These are phyloP conservation scores for Trypanosoma vivax DNA, from an alignment of 208 protist species.

Conservation along the genomic window DNA sequence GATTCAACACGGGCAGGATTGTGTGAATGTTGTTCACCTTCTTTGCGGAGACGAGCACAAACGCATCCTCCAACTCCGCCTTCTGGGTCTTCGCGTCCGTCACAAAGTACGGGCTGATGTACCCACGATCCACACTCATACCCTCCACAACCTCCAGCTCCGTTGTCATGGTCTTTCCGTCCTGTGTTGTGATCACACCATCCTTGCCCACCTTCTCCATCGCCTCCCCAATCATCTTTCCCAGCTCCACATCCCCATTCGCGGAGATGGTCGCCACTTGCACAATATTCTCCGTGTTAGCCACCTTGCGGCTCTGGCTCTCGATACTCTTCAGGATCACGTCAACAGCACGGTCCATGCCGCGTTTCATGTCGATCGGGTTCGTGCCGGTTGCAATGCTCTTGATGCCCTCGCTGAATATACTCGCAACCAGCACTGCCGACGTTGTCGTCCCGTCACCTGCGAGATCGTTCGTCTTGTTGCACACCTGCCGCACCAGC, in stretches of 20 bases:
- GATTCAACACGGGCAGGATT: conserved; percentile 90
- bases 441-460: conserved; percentile 99
- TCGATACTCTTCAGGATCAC: conserved; percentile 85
- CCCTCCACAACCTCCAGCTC: conserved; percentile 98
- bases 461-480: conserved; percentile 97
- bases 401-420: conserved; percentile 97
- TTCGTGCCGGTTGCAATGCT: conserved; percentile 97
- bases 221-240: conserved; percentile 95
- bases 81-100: conserved; percentile 97
- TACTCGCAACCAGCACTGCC: conserved; percentile 97
- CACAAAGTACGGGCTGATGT: conserved; percentile 98
- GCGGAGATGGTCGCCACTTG: conserved; percentile 99
- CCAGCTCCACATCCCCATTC: conserved; percentile 98
- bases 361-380: conserved; percentile 98
- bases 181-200: conserved; percentile 98
- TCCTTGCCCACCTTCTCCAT: conserved; percentile 99
- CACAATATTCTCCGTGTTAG: conserved; percentile 94
- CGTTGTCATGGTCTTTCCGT: conserved; percentile 97
- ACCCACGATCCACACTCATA: conserved; percentile 97
- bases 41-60: conserved; percentile 94
- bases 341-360: conserved; percentile 96
- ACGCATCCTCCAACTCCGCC: conserved; percentile 92
- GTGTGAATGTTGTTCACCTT: conserved; percentile 92
- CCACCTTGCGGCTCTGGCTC: conserved; percentile 89
- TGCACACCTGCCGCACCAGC: conserved; percentile 94